These are phyloP conservation scores for Cenococcum geophilum DNA, from an alignment of 495 filamentous ascomycete species.

Conservation along the genomic window DNA sequence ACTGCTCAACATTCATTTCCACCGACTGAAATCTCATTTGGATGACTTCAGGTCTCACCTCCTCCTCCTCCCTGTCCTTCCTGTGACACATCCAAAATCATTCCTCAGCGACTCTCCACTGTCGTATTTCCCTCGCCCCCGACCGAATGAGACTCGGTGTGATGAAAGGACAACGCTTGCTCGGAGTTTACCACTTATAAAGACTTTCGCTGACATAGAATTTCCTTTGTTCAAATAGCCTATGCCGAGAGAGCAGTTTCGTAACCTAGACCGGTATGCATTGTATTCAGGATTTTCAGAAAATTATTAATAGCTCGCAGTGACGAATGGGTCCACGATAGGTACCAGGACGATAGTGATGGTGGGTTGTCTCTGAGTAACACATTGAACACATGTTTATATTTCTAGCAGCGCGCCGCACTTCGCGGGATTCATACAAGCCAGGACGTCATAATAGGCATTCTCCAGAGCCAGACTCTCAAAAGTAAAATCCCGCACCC, in stretches of 20 bases:
- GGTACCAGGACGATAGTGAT: conserved; percentile 58
- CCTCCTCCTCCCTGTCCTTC: conserved; percentile 20
- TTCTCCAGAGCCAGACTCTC: background rate
- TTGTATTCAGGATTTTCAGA: conserved; percentile 41
- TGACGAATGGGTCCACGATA: conserved; percentile 82
- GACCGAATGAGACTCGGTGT: conserved; percentile 4
- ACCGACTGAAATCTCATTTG: background rate
- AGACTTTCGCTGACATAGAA: conserved; percentile 28
- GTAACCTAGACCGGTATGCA: conserved; percentile 51
- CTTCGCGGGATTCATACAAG: background rate
- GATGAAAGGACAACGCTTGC: conserved; percentile 1
- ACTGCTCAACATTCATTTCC: background rate
- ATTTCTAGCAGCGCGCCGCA: background rate
- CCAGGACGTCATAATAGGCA: background rate
- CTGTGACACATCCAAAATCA: background rate
- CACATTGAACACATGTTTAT: background rate
- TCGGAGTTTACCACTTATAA: background rate
- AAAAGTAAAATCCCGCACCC: background rate
- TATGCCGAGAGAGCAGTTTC: conserved; percentile 40
- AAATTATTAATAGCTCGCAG: conserved; percentile 41
- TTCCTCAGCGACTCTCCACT: background rate
- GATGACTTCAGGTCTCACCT: conserved; percentile 19
- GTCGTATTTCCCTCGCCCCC: conserved; percentile 8
- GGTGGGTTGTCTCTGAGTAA: background rate
- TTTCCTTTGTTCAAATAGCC: conserved; percentile 7